Evolutionary conservation across 2,329 filamentous ascomycete genomes (phyloP), one percentile per base, ranked within the genome.

Genomic region (Onygenales sp.): DNA sequence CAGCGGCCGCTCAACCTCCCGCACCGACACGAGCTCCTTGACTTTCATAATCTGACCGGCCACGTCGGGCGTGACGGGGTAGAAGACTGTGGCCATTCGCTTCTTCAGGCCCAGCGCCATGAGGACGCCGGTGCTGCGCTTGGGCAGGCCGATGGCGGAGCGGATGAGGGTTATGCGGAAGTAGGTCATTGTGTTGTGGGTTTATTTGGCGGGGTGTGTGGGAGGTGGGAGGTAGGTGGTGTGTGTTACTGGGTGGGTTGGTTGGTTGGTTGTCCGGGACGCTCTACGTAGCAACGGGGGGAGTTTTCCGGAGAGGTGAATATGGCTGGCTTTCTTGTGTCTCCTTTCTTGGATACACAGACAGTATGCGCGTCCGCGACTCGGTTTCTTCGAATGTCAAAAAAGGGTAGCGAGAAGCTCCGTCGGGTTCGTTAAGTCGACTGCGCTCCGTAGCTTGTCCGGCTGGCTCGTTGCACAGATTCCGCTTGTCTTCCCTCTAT

Each of bases 11-110:
- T 84, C 82, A 44, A 94, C 89, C 73, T 95, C 90, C 60, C 83
- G 76, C 38, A 95, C 89, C 52, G 82, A 78, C 45, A 96, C 88
- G 58, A 96, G 76, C 74, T 96, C 91, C 77, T 96, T 96, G 63
- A 96, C 89, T 71, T 86, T 86, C 78, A 96, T 86, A 65, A 96
- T 89, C 76, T 94, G 89, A 67, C 91, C 91, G 8, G 91, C 91
- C 57, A 89, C 83, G 61, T 89, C 84, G 43, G 84, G 82, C 57
- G 81, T 81, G 57, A 95, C 89, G 39, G 88, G 87, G 72, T 95
- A 86, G 78, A 94, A 95, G 64, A 95, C 91, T 52, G 87, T 92
- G 65, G 84, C 84, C 79, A 85, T 84, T 64, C 91, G 87, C 69
- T 87, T 88, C 64, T 85, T 87, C 59, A 96, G 82, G 54, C 91